Evolutionary conservation across 352 stramenopile species (phyloP).

Genomic region (Phytophthora pisi): DNA sequence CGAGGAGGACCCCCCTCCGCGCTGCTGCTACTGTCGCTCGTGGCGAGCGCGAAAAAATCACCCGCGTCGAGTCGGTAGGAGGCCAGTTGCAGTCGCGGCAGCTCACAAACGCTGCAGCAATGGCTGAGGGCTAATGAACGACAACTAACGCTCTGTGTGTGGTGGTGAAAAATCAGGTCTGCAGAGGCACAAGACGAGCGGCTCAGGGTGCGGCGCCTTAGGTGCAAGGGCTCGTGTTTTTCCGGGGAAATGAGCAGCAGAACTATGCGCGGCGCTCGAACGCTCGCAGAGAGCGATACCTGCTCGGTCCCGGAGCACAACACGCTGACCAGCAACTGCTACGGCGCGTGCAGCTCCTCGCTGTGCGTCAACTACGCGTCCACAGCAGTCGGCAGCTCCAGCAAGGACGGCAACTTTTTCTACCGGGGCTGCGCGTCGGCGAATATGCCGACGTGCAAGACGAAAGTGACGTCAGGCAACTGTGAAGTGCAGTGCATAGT

Average conservation of each 20-base stretch:
- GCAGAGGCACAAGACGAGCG: slow-evolving; percentile 2
- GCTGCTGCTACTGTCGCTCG: slow-evolving; percentile 8
- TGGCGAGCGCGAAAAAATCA: slow-evolving; percentile 11
- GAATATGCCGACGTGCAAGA: slow-evolving; percentile 56
- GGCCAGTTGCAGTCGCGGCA: slow-evolving; percentile 16
- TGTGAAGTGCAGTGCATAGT: slow-evolving; percentile 78
- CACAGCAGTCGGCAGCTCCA: slow-evolving; percentile 22
- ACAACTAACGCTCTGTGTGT: neutral
- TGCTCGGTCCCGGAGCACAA: slow-evolving; percentile 54
- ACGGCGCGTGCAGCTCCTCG: slow-evolving; percentile 48
- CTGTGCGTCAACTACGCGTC: slow-evolving; percentile 74
- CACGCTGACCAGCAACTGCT: slow-evolving; percentile 69
- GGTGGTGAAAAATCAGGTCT: slow-evolving; percentile 9
- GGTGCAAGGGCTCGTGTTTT: slow-evolving; percentile 2
- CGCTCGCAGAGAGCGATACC: slow-evolving; percentile 8
- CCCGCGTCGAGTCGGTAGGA: slow-evolving; percentile 16
- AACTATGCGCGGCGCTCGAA: slow-evolving; percentile 9
- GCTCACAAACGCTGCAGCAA: neutral
- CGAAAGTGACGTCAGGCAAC: slow-evolving; percentile 42
- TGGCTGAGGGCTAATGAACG: neutral
- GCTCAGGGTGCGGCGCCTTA: neutral
- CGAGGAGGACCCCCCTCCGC: neutral
- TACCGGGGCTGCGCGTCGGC: slow-evolving; percentile 61
- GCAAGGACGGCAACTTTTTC: slow-evolving; percentile 62
- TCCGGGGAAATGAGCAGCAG: slow-evolving; percentile 11